phyloP scores from a whole-genome alignment of 2,329 filamentous ascomycete species.

The Mariannaea elegans region DNA sequence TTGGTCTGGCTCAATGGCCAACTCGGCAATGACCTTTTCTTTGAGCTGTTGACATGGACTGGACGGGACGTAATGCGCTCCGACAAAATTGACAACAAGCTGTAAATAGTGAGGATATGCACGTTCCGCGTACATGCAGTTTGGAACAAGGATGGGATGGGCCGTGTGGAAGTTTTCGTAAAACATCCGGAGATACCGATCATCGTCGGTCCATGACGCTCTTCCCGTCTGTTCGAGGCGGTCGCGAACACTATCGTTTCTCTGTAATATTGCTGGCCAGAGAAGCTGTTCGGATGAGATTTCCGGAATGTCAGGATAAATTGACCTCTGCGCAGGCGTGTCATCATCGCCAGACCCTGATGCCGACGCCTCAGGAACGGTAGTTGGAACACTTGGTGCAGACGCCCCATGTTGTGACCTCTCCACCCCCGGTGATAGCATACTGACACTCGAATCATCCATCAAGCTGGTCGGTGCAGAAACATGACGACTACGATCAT shows the following conservation, averaged over 20 bases:
- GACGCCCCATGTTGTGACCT: background rate
- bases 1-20: background rate
- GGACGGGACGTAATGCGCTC: conserved; percentile 26
- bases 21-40: background rate
- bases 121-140: conserved; percentile 20
- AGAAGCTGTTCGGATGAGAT: conserved; percentile 4
- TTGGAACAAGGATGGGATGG: conserved; percentile 29
- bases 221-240: background rate
- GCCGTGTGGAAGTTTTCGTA: conserved; percentile 38
- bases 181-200: conserved; percentile 28
- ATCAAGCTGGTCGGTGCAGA: background rate
- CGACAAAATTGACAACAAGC: conserved; percentile 32
- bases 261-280: background rate
- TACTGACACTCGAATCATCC: background rate
- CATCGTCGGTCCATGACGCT: conserved; percentile 20
- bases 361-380: background rate
- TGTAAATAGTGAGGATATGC: conserved; percentile 23
- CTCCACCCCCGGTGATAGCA: background rate
- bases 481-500: background rate
- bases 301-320: background rate
- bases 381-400: background rate
- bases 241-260: background rate
- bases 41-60: conserved; percentile 20
- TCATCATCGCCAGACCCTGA: background rate
- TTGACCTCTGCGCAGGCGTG: background rate